Evolutionary conservation across 2,329 filamentous ascomycete genomes (phyloP).

Genomic region (Colletotrichum coccodes): DNA sequence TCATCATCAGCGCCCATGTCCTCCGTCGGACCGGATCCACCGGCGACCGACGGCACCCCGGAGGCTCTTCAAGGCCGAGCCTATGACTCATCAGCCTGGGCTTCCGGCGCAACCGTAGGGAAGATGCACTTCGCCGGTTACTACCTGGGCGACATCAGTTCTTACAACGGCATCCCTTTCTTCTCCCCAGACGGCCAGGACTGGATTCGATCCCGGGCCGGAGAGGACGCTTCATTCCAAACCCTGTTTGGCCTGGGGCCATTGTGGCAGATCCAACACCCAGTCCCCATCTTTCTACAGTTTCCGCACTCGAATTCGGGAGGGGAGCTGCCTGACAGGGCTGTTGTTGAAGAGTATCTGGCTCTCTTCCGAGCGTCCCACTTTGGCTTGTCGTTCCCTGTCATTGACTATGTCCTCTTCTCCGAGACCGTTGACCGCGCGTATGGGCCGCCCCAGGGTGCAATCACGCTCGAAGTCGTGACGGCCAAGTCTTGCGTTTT

Average conservation of each 20-base stretch:
- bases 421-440: conserved; percentile 54
- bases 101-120: conserved; percentile 37
- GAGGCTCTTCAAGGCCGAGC: conserved; percentile 13
- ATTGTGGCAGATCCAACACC: conserved; percentile 34
- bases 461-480: conserved; percentile 39
- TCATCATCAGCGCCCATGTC: conserved; percentile 17
- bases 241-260: conserved; percentile 36
- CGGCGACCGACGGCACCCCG: conserved; percentile 17
- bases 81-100: conserved; percentile 17
- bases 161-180: conserved; percentile 59
- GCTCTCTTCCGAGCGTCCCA: conserved; percentile 41
- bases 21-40: neutral
- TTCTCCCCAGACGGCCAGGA: conserved; percentile 57
- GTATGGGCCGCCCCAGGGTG: conserved; percentile 45
- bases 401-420: conserved; percentile 59
- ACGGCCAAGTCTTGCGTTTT: conserved; percentile 58
- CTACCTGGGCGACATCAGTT: conserved; percentile 56
- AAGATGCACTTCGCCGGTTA: conserved; percentile 59
- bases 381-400: conserved; percentile 57
- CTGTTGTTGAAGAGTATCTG: conserved; percentile 41
- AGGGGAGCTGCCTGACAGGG: conserved; percentile 47
- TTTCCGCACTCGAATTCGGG: neutral
- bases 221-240: conserved; percentile 44
- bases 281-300: conserved; percentile 27
- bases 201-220: conserved; percentile 59